A percentile compares a stretch with the other conserved stretches of the same genome.
phyloP scores from a whole-genome alignment of 2,329 filamentous ascomycete genomes.

The Thelonectria blattea region DNA sequence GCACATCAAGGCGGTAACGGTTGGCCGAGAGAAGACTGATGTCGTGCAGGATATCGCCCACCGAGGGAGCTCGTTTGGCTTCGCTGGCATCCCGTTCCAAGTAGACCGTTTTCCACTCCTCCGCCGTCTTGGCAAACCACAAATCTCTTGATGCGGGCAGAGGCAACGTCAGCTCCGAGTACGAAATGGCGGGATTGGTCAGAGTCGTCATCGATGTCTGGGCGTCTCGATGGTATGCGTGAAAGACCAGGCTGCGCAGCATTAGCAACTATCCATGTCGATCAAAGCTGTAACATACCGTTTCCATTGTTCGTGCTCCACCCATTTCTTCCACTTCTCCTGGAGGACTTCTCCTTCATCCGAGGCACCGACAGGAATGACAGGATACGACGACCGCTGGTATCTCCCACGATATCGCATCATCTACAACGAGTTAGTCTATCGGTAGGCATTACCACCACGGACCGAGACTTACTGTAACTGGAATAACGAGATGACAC shows the following conservation, averaged over 20 bases:
- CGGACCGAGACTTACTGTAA: constrained; percentile 46
- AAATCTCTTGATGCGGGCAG: constrained; percentile 66
- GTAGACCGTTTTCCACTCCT: constrained; percentile 69
- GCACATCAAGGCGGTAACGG: constrained; percentile 59
- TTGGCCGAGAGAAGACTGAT: constrained; percentile 57
- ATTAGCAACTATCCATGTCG: constrained; percentile 14
- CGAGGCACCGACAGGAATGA: constrained; percentile 55
- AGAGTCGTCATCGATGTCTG: constrained; percentile 72
- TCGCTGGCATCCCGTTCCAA: constrained; percentile 49
- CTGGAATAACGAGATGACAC: constrained; percentile 53
- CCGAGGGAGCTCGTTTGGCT: constrained; percentile 53
- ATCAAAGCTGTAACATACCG: constrained; percentile 46
- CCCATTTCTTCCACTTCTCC: constrained; percentile 70
- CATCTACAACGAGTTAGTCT: constrained; percentile 47
- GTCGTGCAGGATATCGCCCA: constrained; percentile 64
- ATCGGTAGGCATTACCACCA: background rate
- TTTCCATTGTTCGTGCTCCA: constrained; percentile 70
- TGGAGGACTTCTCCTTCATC: constrained; percentile 65
- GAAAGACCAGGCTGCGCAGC: constrained; percentile 61
- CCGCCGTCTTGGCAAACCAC: constrained; percentile 69
- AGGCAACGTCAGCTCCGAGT: constrained; percentile 70
- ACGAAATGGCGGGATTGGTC: constrained; percentile 70
- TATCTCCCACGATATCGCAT: constrained; percentile 65
- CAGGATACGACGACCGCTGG: constrained; percentile 59
- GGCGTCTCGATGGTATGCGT: constrained; percentile 68